These are phyloP conservation scores for Lachnellula arida DNA, from an alignment of 2,329 filamentous ascomycete genomes.

Conservation along the genomic window DNA sequence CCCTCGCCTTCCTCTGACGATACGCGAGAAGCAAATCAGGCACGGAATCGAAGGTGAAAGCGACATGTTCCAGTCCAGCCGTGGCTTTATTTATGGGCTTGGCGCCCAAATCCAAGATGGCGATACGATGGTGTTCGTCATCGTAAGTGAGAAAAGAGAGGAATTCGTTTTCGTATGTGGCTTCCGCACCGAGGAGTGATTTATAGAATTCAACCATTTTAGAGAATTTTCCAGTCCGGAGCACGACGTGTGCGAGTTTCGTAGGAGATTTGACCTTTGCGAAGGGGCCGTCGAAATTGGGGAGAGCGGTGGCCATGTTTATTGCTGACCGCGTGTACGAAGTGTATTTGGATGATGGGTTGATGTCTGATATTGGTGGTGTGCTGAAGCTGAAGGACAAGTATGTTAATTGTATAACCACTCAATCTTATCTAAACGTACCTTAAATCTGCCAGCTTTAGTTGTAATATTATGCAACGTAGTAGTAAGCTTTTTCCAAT, in stretches of 20 bases:
- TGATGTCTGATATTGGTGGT: no score
- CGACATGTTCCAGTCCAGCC: slow-evolving; percentile 38
- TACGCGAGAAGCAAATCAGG: slow-evolving; percentile 36
- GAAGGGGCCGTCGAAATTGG: no score
- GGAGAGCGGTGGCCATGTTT: no score
- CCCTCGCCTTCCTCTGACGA: slow-evolving; percentile 32
- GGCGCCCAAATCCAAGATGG: slow-evolving; percentile 31
- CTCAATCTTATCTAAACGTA: no score
- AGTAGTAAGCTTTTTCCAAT: no score
- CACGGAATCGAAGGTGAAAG: slow-evolving; percentile 38
- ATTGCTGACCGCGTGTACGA: no score
- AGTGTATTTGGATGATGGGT: no score
- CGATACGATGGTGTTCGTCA: slow-evolving; percentile 45
- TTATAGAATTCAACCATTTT: slow-evolving; percentile 36
- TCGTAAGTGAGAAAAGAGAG: slow-evolving; percentile 41
- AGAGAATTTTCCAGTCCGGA: slow-evolving; percentile 28
- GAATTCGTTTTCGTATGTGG: slow-evolving; percentile 23
- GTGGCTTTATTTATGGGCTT: slow-evolving; percentile 14
- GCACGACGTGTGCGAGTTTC: slow-evolving; percentile 28
- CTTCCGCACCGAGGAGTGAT: slow-evolving; percentile 34
- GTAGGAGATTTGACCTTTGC: not conserved
- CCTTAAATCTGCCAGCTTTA: no score
- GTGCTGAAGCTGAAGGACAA: no score
- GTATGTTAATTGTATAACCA: no score
- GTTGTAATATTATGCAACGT: no score